These are phyloP conservation scores for Hevea brasiliensis DNA, from an alignment of 345 rosid genomes.

Conservation along the genomic window DNA sequence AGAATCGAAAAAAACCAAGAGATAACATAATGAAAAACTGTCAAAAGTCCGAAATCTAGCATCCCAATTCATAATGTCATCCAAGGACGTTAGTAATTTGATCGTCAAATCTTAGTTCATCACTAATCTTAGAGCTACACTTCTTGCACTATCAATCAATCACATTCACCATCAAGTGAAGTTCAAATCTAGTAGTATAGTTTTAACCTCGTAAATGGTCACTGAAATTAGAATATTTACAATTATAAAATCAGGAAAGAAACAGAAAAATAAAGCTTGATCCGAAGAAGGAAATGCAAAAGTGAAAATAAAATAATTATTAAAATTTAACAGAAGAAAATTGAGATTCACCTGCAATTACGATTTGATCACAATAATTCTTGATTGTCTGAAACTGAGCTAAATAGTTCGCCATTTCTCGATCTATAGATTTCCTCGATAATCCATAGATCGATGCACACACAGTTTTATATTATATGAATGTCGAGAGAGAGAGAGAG, in stretches of 20 bases:
- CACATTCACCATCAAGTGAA: not conserved
- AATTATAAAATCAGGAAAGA: not conserved
- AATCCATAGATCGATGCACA: slow-evolving; percentile 34
- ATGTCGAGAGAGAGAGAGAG: not conserved
- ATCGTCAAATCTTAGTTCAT: not conserved
- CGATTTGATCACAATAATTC: slow-evolving; percentile 67
- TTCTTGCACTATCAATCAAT: not conserved
- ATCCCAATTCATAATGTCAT: not conserved
- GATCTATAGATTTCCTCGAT: slow-evolving; percentile 38
- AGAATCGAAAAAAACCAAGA: not conserved
- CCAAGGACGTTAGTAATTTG: not conserved
- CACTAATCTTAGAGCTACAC: not conserved
- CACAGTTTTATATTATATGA: too few species aligned
- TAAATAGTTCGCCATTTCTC: slow-evolving; percentile 76
- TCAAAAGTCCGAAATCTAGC: not conserved
- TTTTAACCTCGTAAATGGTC: not conserved
- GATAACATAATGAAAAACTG: not conserved
- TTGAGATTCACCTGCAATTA: slow-evolving; percentile 63
- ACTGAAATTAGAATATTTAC: not conserved
- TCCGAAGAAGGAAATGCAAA: not conserved
- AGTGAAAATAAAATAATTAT: not conserved
- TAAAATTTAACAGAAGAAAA: not conserved
- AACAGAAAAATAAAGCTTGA: not conserved
- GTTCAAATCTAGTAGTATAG: not conserved
- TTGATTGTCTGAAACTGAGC: slow-evolving; percentile 92